Base-by-base conservation (phyloP, 1,284 basidiomycete species). In the Boletus mariae region DNA sequence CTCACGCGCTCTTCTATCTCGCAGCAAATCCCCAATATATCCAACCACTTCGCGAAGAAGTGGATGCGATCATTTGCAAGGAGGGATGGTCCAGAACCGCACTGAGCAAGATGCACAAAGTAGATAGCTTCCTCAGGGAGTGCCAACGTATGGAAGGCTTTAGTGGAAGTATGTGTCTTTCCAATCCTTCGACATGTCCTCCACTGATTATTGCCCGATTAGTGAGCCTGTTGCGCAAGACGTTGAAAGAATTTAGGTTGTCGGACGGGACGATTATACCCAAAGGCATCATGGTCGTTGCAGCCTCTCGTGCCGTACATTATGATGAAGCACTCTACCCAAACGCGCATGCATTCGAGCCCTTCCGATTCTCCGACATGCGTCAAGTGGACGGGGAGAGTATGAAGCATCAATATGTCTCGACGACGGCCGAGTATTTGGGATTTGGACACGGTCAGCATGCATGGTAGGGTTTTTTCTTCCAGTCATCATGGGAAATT, bases 101-200 rank as follows among this genome's bases (percentile, higher is more conserved):
- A 0, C 45, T 80, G 31, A 64, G 57, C 38, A 72, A 70, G 49
- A 74, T 80, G 74, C 59, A 59, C 32, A 76, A 71, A 54, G 47
- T 78, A 2, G 78, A 80, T 57, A 79, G 78, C 55, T 77, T 80
- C 59, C 29, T 80, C 12, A 71, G 66, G 40, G 79, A 80, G 57
- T 65, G 68, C 1, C 69, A 72, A 51, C 67, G 77, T 4, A 45
- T 70, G 13, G 63, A 70, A 31, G 67, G 70, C 0, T 13, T 70
- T 8, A 57, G 53, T 40, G 32, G 54, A 13, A 13, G 73, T 73
- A 60, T 38, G 5, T 26, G 5, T 26, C 12, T 7, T 20, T 20
- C 20, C 7, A 0, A 20, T 20, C n/a, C 15, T 23, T 25, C 8
- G 13, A 31, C 28, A 11, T 11, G 26, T 26, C 42, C 2, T 13